Base-by-base conservation (phyloP, 306 rosid species). In the Corylus americana region DNA sequence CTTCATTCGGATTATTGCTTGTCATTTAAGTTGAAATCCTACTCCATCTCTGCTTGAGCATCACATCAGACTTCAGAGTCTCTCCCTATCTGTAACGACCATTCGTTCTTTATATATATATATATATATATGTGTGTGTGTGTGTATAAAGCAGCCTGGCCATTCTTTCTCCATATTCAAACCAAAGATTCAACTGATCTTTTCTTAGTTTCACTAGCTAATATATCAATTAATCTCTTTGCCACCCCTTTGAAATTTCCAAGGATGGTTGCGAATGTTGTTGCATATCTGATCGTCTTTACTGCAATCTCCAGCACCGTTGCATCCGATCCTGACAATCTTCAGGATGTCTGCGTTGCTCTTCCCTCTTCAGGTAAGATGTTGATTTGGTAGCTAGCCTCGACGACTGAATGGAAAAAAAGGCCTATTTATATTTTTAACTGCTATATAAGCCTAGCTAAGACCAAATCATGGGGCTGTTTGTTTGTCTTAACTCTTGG, bases 311-410 rank as follows among this genome's bases (percentile, higher is more conserved):
- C 82, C 55, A 74, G 63, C 27, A 50, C 78, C 42, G 50, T 77
- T 1, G 79, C 89, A 71, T 77, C 89, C 66, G 91, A 88, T 76
- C 89, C 91, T 55, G 89, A 86, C 58, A 9, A 82, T 47, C 88
- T 88, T 37, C 91, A 88, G 76, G 91, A 88, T 78, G 83, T 88
- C 53, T 88, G 91, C 77, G 91, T 83, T 2, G 91, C 89, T 64
- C 85, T 80, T 74, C 86, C 91, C 49, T 79, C 88, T 77, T 83
- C 89, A 76, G 89, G 89, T 83, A 45, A 7, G 3, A 54, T 53
- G 27, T 39, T 29, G 63, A 71, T 18, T 18, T 17, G 18, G 63
- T 57, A 57, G 22, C 63, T 3, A 1, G 2, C 2, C 31, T 29
- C 31, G 31, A 1, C 10, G 64, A 58, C 35, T 27, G 27, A 58